Conservation (phyloP, 768 basidiomycete genomes). For the Pleurotus eryngii region DNA sequence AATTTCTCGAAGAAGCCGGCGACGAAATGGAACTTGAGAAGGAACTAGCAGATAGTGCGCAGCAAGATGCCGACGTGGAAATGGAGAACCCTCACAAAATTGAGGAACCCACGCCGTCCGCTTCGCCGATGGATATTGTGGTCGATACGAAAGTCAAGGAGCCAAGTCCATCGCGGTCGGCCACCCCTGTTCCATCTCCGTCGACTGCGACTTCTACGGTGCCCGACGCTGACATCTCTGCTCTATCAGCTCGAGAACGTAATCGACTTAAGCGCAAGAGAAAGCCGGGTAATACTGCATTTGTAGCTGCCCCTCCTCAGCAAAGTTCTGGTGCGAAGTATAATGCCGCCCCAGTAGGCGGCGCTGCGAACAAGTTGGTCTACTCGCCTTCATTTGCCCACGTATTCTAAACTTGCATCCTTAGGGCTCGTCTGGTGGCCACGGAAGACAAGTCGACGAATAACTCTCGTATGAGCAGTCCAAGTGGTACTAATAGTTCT, state of each 20-base stretch:
- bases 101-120: slow-evolving; percentile 29
- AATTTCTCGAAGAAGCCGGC: slow-evolving; percentile 69
- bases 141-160: slow-evolving; percentile 33
- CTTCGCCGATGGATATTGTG: slow-evolving; percentile 45
- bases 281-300: slow-evolving; percentile 80
- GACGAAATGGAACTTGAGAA: slow-evolving; percentile 87
- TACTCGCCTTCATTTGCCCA: background rate
- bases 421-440: slow-evolving; percentile 72
- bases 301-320: slow-evolving; percentile 72
- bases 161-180: slow-evolving; percentile 41
- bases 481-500: slow-evolving; percentile 38
- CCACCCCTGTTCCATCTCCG: slow-evolving; percentile 42
- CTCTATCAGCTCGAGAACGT: slow-evolving; percentile 86
- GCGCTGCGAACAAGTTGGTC: slow-evolving; percentile 56
- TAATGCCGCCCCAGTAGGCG: slow-evolving; percentile 46
- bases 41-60: slow-evolving; percentile 64
- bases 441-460: slow-evolving; percentile 48
- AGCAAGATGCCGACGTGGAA: slow-evolving; percentile 43
- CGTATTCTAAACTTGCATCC: slow-evolving; percentile 1
- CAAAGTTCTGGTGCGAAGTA: slow-evolving; percentile 61
- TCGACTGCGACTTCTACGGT: slow-evolving; percentile 38
- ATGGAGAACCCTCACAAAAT: slow-evolving; percentile 34
- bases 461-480: slow-evolving; percentile 56
- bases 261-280: slow-evolving; percentile 95
- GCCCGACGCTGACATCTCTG: slow-evolving; percentile 44